These are phyloP conservation scores for Fusarium tupiense DNA, from an alignment of 2,329 filamentous ascomycete species.

Conservation along the genomic window DNA sequence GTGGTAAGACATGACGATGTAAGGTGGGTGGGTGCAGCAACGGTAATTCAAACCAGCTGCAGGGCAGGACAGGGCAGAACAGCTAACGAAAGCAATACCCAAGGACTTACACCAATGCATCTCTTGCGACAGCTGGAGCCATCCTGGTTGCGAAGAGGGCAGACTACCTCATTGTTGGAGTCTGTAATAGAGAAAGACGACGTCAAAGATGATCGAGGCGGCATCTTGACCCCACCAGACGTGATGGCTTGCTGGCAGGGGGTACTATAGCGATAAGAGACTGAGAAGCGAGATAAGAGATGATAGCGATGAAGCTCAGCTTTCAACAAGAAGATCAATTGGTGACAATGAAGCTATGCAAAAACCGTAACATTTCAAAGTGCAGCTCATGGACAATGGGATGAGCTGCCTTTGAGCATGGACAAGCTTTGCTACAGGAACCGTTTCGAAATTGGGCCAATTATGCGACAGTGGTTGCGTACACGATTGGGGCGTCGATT, in stretches of 20 bases:
- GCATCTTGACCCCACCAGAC: constrained; percentile 79
- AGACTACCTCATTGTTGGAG: constrained; percentile 95
- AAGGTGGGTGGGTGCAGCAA: constrained; percentile 25
- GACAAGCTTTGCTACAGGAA: constrained; percentile 40
- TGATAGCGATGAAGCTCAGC: constrained; percentile 22
- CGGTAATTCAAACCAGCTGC: constrained; percentile 17
- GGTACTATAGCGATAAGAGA: constrained; percentile 35
- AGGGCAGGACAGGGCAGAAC: constrained; percentile 14
- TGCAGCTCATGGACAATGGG: constrained; percentile 30
- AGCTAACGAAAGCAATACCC: constrained; percentile 8
- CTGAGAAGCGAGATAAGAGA: constrained; percentile 26
- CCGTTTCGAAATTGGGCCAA: constrained; percentile 40
- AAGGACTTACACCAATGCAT: constrained; percentile 91
- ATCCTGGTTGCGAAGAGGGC: constrained; percentile 94
- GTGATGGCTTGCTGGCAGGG: constrained; percentile 43
- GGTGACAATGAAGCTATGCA: constrained; percentile 35
- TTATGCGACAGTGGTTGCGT: constrained; percentile 34
- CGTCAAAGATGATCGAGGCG: constrained; percentile 85
- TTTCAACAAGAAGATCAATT: constrained; percentile 46
- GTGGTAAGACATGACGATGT: constrained; percentile 43
- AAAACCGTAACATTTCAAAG: constrained; percentile 42
- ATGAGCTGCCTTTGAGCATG: constrained; percentile 39
- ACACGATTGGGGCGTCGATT: constrained; percentile 37
- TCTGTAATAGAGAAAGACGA: constrained; percentile 93
- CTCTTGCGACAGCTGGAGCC: constrained; percentile 96